Conservation (phyloP, 2,329 filamentous ascomycete genomes). For the Fusarium avenaceum region DNA sequence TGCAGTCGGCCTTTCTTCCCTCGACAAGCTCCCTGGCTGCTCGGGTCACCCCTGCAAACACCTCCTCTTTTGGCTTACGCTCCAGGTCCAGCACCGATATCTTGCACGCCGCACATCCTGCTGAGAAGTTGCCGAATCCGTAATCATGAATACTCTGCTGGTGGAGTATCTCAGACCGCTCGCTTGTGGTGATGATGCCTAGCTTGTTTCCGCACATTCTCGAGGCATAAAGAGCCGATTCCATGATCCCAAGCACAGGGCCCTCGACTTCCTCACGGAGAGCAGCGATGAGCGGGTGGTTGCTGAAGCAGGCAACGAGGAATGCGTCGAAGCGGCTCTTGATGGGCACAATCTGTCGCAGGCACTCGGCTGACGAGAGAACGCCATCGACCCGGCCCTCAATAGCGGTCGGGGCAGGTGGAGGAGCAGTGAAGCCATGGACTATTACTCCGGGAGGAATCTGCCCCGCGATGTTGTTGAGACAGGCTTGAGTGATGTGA, state of each 20-base stretch:
- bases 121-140: not conserved
- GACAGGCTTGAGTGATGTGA: not conserved
- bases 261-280: not conserved
- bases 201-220: not conserved
- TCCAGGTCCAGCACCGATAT: not conserved
- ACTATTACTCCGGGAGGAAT: not conserved
- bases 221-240: not conserved
- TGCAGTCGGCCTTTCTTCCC: not conserved
- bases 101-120: not conserved
- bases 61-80: not conserved
- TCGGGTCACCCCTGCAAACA: not conserved
- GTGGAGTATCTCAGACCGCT: not conserved
- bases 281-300: not conserved
- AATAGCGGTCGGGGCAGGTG: not conserved
- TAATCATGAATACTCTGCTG: not conserved
- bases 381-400: not conserved
- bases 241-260: not conserved
- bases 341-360: not conserved
- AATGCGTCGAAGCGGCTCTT: not conserved
- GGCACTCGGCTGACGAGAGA: not conserved
- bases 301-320: not conserved
- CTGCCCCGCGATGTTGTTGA: not conserved
- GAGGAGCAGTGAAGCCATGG: not conserved
- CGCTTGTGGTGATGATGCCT: not conserved
- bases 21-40: not conserved